Percentiles rank a stretch among this genome's conserved stretches.
Conservation (phyloP, 75 land plant species). For the Sequoia sempervirens region DNA sequence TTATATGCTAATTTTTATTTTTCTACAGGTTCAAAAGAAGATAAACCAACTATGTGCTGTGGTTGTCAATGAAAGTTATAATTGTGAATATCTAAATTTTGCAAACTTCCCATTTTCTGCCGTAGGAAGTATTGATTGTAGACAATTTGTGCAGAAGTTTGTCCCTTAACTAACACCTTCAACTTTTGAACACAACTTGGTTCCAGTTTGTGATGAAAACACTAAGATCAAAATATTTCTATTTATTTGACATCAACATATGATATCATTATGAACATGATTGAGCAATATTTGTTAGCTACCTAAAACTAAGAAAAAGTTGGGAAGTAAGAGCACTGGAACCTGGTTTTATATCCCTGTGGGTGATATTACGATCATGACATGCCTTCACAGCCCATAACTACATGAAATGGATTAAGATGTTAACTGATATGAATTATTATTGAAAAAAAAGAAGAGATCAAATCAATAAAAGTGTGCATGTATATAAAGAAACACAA, state of each 20-base stretch:
- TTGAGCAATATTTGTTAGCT: background rate
- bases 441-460: background rate
- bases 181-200: too few species aligned
- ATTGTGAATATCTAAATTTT: background rate
- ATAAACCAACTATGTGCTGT: background rate
- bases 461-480: background rate
- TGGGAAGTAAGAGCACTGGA: slow-evolving; percentile 8
- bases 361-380: slow-evolving; percentile 96
- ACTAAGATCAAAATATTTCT: background rate
- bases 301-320: background rate
- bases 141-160: background rate
- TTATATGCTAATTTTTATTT: background rate
- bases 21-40: background rate
- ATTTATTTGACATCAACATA: background rate
- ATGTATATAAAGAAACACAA: slow-evolving; percentile 3
- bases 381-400: slow-evolving; percentile 88
- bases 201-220: background rate
- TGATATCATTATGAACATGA: background rate
- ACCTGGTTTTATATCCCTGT: slow-evolving; percentile 98
- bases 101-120: background rate
- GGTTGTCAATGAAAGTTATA: background rate
- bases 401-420: slow-evolving; percentile 26
- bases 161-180: background rate
- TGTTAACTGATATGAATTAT: background rate
- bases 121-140: background rate